Evolutionary conservation across 2,329 filamentous ascomycete genomes (phyloP), one percentile per base, ranked within the genome.

Genomic region (Cladophialophora immunda): DNA sequence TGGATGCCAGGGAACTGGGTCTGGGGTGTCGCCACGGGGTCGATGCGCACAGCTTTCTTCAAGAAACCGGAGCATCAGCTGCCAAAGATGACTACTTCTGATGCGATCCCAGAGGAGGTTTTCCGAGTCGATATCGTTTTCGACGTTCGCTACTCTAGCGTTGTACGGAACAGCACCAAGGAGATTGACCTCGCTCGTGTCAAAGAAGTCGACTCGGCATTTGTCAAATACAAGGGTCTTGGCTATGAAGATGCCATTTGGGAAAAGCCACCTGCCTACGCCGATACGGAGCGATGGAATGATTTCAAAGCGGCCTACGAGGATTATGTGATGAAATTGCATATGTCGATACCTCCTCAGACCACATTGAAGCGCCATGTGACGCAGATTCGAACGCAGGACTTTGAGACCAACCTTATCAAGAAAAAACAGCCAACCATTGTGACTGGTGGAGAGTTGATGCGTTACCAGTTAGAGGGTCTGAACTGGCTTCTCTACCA

Each of bases 401-500:
- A 90, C 52, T 97, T 97, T 72, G 82, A 85, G 63, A 80, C 80
- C n/a, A 83, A 86, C 4, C 81, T 92, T 15, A 87, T 93, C 70
- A 85, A 92, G 70, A 83, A 88, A 41, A 80, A 83, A 15, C 94
- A 98, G 74, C 95, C 95, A 0, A 80, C 84, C 0, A 88, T 88
- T 15, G 83, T 98, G 7, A 87, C 86, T 34, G 89, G 92, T 38
- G 93, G 94, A 27, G 88, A 93, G 70, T 82, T 98, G 66, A 98
- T 98, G 94, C 87, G 89, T 36, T 98, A 99, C 74, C 95, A 99
- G 76, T 81, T 96, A 53, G 92, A 97, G 66, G 95, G 95, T 22
- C 83, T 97, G 59, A 97, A 98, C 74, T 99, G 95, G 94, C 86
- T 99, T 2, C 90, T 97, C 66, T 94, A 92, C 77, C 95, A 95